Evolutionary conservation across 2,329 filamentous ascomycete species (phyloP).

Genomic region (Fusarium xylarioides): DNA sequence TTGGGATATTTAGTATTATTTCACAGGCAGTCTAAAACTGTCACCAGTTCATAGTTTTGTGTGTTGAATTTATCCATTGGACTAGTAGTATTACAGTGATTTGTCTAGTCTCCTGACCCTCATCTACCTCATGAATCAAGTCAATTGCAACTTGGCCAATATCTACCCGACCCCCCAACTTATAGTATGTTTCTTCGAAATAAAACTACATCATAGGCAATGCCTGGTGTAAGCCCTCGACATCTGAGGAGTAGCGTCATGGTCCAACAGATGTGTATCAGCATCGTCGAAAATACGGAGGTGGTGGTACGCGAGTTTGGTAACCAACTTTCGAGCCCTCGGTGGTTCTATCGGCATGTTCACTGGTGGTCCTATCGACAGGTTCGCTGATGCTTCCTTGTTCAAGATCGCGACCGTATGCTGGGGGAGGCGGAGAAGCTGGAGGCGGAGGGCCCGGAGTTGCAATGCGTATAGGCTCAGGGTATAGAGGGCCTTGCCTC

Average conservation of each 20-base stretch:
- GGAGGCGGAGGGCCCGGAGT: neutral
- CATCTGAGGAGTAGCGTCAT: too few relatives aligned
- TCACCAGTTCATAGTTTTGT: neutral
- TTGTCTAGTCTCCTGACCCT: neutral
- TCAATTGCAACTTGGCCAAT: neutral
- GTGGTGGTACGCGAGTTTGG: neutral
- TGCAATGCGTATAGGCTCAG: neutral
- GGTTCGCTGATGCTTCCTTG: neutral
- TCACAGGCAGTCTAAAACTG: neutral
- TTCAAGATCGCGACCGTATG: neutral
- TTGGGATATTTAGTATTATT: too few relatives aligned
- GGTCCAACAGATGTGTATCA: neutral
- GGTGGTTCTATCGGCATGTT: too few relatives aligned
- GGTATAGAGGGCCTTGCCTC: neutral
- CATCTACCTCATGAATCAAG: neutral
- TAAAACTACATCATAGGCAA: neutral
- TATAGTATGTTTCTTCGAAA: neutral
- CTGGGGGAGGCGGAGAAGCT: neutral
- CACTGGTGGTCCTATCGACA: too few relatives aligned
- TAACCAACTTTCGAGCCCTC: neutral
- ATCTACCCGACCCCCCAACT: neutral
- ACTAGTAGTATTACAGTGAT: neutral
- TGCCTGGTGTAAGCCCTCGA: neutral
- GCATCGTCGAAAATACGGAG: neutral
- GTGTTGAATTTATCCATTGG: neutral